Percentiles rank a stretch among this genome's conserved stretches.
Evolutionary conservation across 768 basidiomycete genomes (phyloP).

Genomic region (Lentinula edodes): DNA sequence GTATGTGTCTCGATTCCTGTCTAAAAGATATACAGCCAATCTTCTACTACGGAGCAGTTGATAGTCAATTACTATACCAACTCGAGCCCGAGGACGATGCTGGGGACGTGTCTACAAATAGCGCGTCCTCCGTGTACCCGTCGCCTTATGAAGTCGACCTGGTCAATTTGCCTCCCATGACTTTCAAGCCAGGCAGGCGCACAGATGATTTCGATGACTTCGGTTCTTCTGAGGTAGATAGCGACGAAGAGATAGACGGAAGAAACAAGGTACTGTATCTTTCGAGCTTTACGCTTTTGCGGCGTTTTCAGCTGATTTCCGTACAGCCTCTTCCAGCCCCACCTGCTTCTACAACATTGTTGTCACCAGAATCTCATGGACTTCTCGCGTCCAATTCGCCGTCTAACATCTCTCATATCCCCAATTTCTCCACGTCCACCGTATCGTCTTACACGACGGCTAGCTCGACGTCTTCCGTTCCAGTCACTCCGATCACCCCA

Average conservation of each 20-base stretch:
- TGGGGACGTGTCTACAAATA: neutral
- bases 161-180: constrained; percentile 1
- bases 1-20: neutral
- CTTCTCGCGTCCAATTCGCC: neutral
- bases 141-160: neutral
- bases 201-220: neutral
- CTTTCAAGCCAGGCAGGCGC: neutral
- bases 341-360: neutral
- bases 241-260: neutral
- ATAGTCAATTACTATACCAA: neutral
- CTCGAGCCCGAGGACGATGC: neutral
- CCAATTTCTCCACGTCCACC: neutral
- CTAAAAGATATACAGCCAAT: neutral
- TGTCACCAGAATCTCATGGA: neutral
- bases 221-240: neutral
- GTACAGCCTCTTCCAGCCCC: constrained; percentile 2
- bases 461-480: constrained; percentile 1
- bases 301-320: neutral
- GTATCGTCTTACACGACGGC: constrained; percentile 1
- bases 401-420: neutral
- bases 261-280: constrained; percentile 4
- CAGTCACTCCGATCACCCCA: constrained; percentile 1
- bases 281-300: neutral
- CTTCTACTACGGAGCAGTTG: neutral
- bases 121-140: neutral